Evolutionary conservation across 2,329 filamentous ascomycete genomes (phyloP), one percentile per base, ranked within the genome.

Genomic region (Monilinia polystroma): DNA sequence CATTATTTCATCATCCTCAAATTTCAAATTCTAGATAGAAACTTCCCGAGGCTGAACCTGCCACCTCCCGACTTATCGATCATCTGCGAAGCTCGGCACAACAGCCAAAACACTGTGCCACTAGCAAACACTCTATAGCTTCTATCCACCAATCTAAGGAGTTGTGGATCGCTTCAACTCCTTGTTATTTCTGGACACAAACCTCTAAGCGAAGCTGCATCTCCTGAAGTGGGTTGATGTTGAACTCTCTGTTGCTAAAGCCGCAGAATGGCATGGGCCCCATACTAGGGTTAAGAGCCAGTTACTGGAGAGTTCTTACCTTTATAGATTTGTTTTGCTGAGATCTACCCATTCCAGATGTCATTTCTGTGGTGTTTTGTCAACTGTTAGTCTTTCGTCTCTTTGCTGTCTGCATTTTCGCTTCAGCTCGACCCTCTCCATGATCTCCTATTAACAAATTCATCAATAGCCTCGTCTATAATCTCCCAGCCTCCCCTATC

Each of bases 31-130:
- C 2, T 3, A 8, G 35, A 20, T 38, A 0, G 29, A 35, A 6
- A 0, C 47, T 11, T 20, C 2, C n/a, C 1, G 2, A 0, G 2
- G 26, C 14, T 3, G 8, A 20, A 51, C 10, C 32, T 1, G 2
- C 32, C n/a, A 2, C 4, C 1, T 7, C 8, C 3, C 5, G 4
- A 14, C 0, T 10, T 26, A 14, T 14, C 20, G 8, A 26, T 4
- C 8, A 41, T 20, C 58, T 57, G 1, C 16, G 8, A 26, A 51
- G 3, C 1, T 51, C 16, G 4, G n/a, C 2, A 8, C 7, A 51
- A 18, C 4, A 26, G 8, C n/a, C 4, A 20, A 2, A 51, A 18
- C 29, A 8, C 6, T 23, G 14, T 10, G 8, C 4, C 45, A 38
- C 12, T n/a, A 38, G 49, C 14, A 11, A 2, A 26, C 14, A 2